Conservation (phyloP, 192 early-diverging fungal species). For the Dissophora globulifera region DNA sequence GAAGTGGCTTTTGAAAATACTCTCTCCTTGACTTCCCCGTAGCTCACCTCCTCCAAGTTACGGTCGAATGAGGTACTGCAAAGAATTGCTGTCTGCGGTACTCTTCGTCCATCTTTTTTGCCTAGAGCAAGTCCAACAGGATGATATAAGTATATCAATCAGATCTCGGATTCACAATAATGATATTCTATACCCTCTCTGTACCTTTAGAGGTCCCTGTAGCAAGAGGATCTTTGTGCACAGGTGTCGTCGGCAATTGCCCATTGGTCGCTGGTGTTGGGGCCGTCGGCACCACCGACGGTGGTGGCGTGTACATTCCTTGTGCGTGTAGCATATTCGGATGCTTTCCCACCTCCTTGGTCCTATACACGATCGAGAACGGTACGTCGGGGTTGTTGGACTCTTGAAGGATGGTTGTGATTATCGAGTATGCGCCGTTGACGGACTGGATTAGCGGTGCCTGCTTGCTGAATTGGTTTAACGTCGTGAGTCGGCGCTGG, state of each 20-base stretch:
- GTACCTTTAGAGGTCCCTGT: constrained; percentile 19
- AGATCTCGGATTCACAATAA: constrained; percentile 1
- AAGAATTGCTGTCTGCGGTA: constrained; percentile 30
- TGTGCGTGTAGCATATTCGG: background rate
- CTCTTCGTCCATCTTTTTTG: constrained; percentile 20
- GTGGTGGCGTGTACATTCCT: constrained; percentile 10
- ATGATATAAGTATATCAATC: constrained; percentile 28
- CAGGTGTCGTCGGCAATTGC: background rate
- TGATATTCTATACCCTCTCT: background rate
- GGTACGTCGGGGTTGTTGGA: constrained; percentile 42
- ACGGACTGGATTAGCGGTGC: constrained; percentile 36
- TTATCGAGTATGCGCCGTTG: constrained; percentile 36
- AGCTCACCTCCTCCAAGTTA: constrained; percentile 21
- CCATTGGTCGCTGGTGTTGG: background rate
- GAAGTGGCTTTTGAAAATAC: constrained; percentile 35
- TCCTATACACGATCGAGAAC: constrained; percentile 43
- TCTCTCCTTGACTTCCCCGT: constrained; percentile 21
- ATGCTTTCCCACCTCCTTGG: constrained; percentile 11
- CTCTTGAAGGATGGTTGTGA: constrained; percentile 40
- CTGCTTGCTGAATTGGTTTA: constrained; percentile 52
- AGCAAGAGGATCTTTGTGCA: constrained; percentile 1
- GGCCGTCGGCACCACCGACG: background rate
- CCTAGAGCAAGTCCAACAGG: constrained; percentile 23
- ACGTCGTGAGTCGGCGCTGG: constrained; percentile 44
- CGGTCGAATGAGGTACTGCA: constrained; percentile 48